Conservation (phyloP, 768 basidiomycete genomes). For the Agaricus subrufescens region DNA sequence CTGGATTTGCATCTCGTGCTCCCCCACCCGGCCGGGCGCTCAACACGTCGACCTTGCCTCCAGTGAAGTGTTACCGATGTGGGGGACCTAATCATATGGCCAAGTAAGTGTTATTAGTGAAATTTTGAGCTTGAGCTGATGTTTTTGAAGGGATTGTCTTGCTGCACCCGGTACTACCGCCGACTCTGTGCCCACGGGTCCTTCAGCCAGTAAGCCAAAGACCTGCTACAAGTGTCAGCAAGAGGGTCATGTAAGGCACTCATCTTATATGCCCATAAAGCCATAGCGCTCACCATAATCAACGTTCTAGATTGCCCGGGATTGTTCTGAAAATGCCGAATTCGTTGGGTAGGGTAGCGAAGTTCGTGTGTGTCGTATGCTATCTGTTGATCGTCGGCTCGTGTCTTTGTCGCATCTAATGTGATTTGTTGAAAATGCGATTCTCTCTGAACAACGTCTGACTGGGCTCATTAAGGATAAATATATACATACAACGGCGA, state of each 20-base stretch:
- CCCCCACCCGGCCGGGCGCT: slow-evolving; percentile 72
- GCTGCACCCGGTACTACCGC: slow-evolving; percentile 60
- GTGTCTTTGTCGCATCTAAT: slow-evolving; percentile 3
- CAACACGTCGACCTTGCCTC: slow-evolving; percentile 72
- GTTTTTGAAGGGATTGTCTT: slow-evolving; percentile 64
- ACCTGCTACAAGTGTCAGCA: slow-evolving; percentile 88
- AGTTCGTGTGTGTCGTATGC: background rate
- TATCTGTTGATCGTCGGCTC: background rate
- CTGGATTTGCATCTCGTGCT: slow-evolving; percentile 58
- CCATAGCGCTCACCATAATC: background rate
- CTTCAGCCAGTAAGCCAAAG: slow-evolving; percentile 49
- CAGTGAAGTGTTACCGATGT: slow-evolving; percentile 87
- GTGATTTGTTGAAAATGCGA: slow-evolving; percentile 1
- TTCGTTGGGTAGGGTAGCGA: slow-evolving; percentile 36
- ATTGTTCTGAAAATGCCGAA: slow-evolving; percentile 55
- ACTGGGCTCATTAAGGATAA: background rate
- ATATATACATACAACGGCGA: background rate
- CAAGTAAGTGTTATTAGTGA: slow-evolving; percentile 36
- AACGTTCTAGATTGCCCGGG: slow-evolving; percentile 51
- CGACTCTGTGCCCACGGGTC: slow-evolving; percentile 36
- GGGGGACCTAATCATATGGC: slow-evolving; percentile 88
- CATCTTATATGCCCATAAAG: background rate
- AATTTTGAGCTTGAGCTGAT: no score
- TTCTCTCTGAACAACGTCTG: background rate
- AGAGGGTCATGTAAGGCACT: slow-evolving; percentile 73